These are phyloP conservation scores for Albizia julibrissin DNA, from an alignment of 306 rosid genomes.

Conservation along the genomic window DNA sequence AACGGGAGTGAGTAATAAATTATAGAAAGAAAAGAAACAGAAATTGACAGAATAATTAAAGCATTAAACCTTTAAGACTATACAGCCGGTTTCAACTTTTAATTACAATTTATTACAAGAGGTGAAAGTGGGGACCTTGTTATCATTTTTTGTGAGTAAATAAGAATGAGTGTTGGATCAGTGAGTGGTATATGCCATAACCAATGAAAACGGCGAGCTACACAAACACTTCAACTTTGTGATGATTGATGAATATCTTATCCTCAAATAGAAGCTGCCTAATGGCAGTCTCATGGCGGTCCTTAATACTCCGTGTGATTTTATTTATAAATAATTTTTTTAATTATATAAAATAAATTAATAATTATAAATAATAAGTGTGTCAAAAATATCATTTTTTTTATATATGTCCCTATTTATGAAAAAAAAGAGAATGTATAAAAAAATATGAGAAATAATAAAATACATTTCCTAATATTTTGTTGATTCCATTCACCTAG, in stretches of 20 bases:
- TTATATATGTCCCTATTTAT: too few species aligned
- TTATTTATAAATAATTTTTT: too few species aligned
- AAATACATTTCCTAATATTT: too few species aligned
- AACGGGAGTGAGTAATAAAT: too few species aligned
- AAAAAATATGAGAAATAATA: too few species aligned
- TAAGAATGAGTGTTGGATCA: neutral
- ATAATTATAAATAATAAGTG: too few species aligned
- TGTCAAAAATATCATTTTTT: too few species aligned
- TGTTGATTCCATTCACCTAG: too few species aligned
- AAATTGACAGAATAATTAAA: neutral
- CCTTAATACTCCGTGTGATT: too few species aligned
- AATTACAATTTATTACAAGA: neutral
- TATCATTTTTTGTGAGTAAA: neutral
- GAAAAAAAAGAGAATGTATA: too few species aligned
- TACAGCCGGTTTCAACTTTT: neutral
- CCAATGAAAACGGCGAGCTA: neutral
- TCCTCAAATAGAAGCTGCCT: neutral
- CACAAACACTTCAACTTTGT: neutral
- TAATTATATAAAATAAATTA: too few species aligned
- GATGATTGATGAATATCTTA: neutral
- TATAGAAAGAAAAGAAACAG: neutral
- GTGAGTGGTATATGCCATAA: neutral
- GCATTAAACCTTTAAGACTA: neutral
- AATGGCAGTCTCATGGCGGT: neutral
- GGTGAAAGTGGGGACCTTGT: neutral